phyloP scores from a whole-genome alignment of 192 early-diverging fungal species.

The Piromyces sp. region DNA sequence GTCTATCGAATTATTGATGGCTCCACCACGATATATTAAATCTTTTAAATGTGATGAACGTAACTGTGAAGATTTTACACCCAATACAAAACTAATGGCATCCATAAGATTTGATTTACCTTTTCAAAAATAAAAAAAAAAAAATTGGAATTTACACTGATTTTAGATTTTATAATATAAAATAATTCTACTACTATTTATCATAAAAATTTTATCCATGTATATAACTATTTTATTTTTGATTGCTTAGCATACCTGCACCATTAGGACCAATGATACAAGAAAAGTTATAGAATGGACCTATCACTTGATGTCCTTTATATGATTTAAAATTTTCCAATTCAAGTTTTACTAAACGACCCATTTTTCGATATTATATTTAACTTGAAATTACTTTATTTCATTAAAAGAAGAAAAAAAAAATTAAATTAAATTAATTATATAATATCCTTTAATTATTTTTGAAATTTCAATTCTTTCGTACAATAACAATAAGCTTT shows the following conservation, averaged over 20 bases:
- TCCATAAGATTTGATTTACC: constrained; percentile 99
- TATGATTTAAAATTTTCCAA: constrained; percentile 99
- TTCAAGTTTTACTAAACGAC: constrained; percentile 60
- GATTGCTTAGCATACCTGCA: constrained; percentile 57
- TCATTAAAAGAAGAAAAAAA: no score
- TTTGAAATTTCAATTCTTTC: no score
- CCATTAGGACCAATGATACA: constrained; percentile 95
- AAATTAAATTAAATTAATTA: no score
- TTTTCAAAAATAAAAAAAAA: constrained; percentile 2
- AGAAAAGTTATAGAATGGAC: constrained; percentile 86
- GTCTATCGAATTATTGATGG: constrained; percentile 11
- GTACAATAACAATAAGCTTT: no score
- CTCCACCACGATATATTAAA: constrained; percentile 66
- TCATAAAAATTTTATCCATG: no score
- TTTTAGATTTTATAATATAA: no score
- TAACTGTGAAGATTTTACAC: constrained; percentile 78
- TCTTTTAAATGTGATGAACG: constrained; percentile 77
- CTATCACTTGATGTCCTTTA: constrained; percentile 80
- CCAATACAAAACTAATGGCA: constrained; percentile 95
- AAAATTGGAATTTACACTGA: no score
- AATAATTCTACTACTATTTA: no score
- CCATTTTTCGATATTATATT: not conserved
- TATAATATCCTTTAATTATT: no score
- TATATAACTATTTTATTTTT: no score
- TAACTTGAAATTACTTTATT: no score